Conservation (phyloP, 2,329 filamentous ascomycete genomes). For the Dactylellina haptotyla region DNA sequence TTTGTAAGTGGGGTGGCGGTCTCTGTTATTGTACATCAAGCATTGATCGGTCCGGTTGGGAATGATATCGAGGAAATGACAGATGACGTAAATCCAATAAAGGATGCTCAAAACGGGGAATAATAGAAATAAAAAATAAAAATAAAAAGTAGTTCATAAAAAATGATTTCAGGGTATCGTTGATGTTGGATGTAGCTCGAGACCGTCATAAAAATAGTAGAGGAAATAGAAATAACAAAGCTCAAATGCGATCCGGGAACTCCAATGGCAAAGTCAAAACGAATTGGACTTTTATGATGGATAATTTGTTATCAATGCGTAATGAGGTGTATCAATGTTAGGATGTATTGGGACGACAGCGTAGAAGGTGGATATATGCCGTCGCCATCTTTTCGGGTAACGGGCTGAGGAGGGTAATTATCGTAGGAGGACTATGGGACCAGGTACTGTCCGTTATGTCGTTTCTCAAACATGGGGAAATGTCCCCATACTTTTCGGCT, state of each 20-base stretch:
- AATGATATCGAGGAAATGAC: slow-evolving; percentile 1
- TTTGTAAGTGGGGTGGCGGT: slow-evolving; percentile 66
- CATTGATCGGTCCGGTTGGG: slow-evolving; percentile 4
- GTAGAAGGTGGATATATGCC: slow-evolving; percentile 12
- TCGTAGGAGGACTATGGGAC: slow-evolving; percentile 22
- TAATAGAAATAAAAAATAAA: slow-evolving; percentile 4
- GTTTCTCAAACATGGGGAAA: slow-evolving; percentile 50
- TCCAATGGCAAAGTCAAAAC: slow-evolving; percentile 49
- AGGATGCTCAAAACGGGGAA: not conserved
- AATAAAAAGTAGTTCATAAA: slow-evolving; percentile 20
- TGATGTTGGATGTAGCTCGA: slow-evolving; percentile 36
- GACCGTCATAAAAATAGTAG: slow-evolving; percentile 35
- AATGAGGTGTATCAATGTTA: slow-evolving; percentile 27
- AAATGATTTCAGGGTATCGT: slow-evolving; percentile 54
- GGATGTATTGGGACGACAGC: not conserved
- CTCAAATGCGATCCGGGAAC: slow-evolving; percentile 48
- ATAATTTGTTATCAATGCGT: slow-evolving; percentile 37
- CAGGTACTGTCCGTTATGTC: slow-evolving; percentile 47
- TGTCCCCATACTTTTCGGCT: slow-evolving; percentile 48
- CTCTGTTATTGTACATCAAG: slow-evolving; percentile 46
- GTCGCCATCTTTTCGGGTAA: not conserved
- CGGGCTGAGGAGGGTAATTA: not conserved
- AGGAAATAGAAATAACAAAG: slow-evolving; percentile 29
- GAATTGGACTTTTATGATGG: slow-evolving; percentile 52
- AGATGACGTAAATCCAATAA: slow-evolving; percentile 27